Evolutionary conservation across 176 grass and related monocot species (phyloP).

Genomic region (Puya raimondii): DNA sequence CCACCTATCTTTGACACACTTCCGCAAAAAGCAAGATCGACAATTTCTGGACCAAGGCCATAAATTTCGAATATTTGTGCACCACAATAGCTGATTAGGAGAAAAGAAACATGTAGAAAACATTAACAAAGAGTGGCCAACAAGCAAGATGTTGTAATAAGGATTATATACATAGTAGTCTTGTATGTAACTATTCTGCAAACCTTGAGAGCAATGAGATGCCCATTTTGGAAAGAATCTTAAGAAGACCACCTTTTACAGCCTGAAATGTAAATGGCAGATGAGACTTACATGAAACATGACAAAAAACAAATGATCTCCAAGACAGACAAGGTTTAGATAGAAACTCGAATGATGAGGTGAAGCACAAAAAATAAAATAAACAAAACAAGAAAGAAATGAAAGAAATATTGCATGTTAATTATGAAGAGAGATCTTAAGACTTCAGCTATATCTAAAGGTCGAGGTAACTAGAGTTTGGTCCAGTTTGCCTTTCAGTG

Average conservation of each 20-base stretch:
- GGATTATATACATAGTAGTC: neutral
- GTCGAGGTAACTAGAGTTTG: too few relatives aligned
- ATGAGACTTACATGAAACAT: neutral
- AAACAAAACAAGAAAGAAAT: neutral
- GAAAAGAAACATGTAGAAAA: conserved; percentile 1
- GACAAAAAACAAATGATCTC: conserved; percentile 2
- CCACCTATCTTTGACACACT: conserved; percentile 99
- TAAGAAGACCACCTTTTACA: conserved; percentile 89
- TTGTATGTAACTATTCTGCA: conserved; percentile 20
- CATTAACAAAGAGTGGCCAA: neutral
- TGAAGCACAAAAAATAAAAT: too few relatives aligned
- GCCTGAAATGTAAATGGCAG: conserved; percentile 51
- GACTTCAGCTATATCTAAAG: too few relatives aligned
- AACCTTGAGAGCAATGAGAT: conserved; percentile 99
- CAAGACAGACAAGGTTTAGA: neutral
- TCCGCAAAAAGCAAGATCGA: conserved; percentile 94
- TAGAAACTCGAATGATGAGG: neutral
- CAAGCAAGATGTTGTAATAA: neutral
- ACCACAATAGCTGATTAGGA: conserved; percentile 79
- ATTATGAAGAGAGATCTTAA: too few relatives aligned
- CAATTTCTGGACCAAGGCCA: conserved; percentile 93
- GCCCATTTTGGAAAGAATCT: conserved; percentile 99
- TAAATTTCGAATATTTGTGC: conserved; percentile 99
- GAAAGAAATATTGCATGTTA: neutral
- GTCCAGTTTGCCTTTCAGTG: too few relatives aligned